Conservation (phyloP, 768 basidiomycete species). For the Hypholoma sublateritium region DNA sequence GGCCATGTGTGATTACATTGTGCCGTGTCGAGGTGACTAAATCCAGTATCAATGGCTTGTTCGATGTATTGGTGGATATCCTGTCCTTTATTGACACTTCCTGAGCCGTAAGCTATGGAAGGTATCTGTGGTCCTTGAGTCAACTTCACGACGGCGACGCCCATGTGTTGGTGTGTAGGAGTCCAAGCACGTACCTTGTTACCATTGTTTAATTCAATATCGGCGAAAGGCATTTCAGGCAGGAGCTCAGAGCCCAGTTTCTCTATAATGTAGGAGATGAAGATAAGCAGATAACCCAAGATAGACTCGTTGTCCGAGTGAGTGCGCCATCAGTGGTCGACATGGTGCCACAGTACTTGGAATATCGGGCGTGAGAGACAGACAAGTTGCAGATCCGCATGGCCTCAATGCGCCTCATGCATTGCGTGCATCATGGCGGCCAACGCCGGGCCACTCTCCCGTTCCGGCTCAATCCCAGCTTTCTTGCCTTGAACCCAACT, state of each 20-base stretch:
- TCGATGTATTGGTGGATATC: slow-evolving; percentile 55
- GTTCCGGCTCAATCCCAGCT: too few relatives aligned
- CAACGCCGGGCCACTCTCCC: too few relatives aligned
- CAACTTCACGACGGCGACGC: background rate
- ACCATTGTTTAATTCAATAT: slow-evolving; percentile 40
- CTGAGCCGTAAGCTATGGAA: slow-evolving; percentile 62
- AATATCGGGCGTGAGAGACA: background rate
- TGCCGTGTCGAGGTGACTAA: slow-evolving; percentile 65
- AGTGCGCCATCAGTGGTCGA: background rate
- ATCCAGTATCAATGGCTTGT: slow-evolving; percentile 59
- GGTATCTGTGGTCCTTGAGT: slow-evolving; percentile 44
- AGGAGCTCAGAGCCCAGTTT: background rate
- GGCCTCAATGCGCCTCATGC: too few relatives aligned
- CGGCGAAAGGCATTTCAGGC: slow-evolving; percentile 37
- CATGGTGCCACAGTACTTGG: background rate
- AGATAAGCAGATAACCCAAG: background rate
- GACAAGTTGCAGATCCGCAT: background rate
- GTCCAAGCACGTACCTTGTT: slow-evolving; percentile 26
- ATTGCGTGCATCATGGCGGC: too few relatives aligned
- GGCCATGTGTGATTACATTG: slow-evolving; percentile 37
- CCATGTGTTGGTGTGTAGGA: too few relatives aligned
- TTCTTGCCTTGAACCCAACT: too few relatives aligned
- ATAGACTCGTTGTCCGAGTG: background rate
- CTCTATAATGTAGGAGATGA: background rate
- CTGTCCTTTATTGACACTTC: slow-evolving; percentile 41